Conservation (phyloP, 2,329 filamentous ascomycete genomes). For the Trichoderma cornu-damae region DNA sequence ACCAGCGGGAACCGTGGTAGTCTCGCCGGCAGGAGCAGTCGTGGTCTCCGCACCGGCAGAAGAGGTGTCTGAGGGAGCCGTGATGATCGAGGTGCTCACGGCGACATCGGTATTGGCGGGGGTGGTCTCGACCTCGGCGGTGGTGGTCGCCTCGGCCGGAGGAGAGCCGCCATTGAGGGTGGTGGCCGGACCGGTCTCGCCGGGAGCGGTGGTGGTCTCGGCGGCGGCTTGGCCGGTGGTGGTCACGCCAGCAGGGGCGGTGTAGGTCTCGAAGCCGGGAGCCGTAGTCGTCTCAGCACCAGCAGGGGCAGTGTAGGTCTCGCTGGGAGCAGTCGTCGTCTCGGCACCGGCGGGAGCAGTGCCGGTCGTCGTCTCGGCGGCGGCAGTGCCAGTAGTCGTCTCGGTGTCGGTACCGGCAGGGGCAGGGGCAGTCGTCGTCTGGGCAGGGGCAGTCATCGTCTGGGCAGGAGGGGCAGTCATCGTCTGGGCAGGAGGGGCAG, state of each 20-base stretch:
- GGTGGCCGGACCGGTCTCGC: too few species aligned
- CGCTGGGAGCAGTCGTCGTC: not conserved
- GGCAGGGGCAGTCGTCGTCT: not conserved
- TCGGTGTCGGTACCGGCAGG: too few species aligned
- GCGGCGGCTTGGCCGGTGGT: conserved; percentile 18
- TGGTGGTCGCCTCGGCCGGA: not conserved
- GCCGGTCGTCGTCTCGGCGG: not conserved
- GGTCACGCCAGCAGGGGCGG: conserved; percentile 16
- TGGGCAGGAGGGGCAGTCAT: not conserved
- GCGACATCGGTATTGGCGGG: not conserved
- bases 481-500: not conserved
- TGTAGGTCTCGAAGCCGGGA: conserved; percentile 6
- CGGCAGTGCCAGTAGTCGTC: not conserved
- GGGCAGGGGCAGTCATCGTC: not conserved
- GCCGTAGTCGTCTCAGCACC: not conserved
- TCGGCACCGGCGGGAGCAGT: conserved; percentile 3
- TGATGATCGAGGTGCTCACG: conserved; percentile 1
- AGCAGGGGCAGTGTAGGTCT: conserved; percentile 11
- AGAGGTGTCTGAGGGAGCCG: conserved; percentile 21
- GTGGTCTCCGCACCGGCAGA: conserved; percentile 16
- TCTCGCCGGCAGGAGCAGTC: conserved; percentile 10
- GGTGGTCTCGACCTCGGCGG: not conserved
- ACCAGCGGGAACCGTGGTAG: too few species aligned
- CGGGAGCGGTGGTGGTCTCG: conserved; percentile 18
- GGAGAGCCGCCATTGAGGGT: too few species aligned